These are phyloP conservation scores for Pyracantha coccinea DNA, from an alignment of 331 rosid genomes.

Conservation along the genomic window DNA sequence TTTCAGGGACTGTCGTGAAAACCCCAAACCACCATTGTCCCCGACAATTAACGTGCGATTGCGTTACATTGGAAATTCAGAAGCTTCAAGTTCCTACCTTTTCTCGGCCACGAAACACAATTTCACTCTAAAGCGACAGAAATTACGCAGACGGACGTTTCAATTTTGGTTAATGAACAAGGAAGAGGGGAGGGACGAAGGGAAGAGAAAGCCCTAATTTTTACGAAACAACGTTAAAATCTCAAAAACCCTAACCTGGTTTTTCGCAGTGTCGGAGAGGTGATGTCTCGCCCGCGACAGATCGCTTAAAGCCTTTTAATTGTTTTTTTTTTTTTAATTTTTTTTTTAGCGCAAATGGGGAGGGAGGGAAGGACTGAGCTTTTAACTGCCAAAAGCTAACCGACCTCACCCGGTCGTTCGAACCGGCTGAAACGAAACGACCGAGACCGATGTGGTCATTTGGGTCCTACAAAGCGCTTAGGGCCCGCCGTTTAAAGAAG, in stretches of 20 bases:
- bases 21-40: not conserved
- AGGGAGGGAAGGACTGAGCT: not conserved
- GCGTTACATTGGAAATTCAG: not conserved
- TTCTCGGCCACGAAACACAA: not conserved
- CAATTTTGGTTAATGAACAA: not conserved
- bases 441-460: not conserved
- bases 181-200: not conserved
- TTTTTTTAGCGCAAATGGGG: not conserved
- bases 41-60: not conserved
- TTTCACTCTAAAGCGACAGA: not conserved
- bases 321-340: not conserved
- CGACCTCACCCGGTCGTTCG: not conserved
- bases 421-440: not conserved
- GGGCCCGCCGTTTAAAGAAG: not conserved
- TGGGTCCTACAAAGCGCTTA: not conserved
- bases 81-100: not conserved
- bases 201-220: not conserved
- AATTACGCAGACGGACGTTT: not conserved
- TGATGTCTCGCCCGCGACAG: not conserved
- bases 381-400: conserved; percentile 2
- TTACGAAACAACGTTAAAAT: not conserved
- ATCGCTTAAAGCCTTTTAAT: not conserved
- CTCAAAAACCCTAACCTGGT: not conserved
- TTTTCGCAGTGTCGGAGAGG: not conserved
- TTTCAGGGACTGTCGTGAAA: not conserved